A percentile compares a stretch with the other conserved stretches of the same genome.
Conservation (phyloP, 169 alveolate species). For the Eimeria falciformis region DNA sequence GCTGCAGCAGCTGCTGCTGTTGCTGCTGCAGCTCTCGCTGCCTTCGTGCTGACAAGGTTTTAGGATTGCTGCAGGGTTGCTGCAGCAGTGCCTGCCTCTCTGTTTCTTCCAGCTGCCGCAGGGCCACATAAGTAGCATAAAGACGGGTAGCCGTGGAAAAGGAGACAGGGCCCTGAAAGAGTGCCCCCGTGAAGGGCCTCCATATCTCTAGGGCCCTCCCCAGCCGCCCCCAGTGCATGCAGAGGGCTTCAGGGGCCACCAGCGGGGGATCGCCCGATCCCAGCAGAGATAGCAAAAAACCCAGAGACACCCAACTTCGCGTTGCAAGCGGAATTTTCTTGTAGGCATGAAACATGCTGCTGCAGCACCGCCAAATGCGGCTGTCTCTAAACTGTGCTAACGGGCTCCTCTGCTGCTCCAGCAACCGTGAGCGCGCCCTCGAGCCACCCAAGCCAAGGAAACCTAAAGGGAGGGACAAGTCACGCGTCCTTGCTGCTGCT, state of each 20-base stretch:
- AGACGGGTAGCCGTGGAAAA: background rate
- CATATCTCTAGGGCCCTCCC: slow-evolving; percentile 5
- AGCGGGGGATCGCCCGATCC: slow-evolving; percentile 1
- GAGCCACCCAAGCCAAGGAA: background rate
- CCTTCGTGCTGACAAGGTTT: background rate
- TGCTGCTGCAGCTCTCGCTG: slow-evolving; percentile 44
- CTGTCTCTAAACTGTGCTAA: background rate
- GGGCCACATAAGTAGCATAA: background rate
- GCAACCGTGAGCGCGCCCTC: slow-evolving; percentile 10
- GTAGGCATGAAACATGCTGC: background rate
- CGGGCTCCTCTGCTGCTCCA: slow-evolving; percentile 45
- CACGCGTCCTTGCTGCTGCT: background rate
- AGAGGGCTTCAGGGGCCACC: slow-evolving; percentile 11
- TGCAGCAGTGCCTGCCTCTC: slow-evolving; percentile 57
- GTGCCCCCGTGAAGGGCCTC: slow-evolving; percentile 19
- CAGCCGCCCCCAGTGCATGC: slow-evolving; percentile 53
- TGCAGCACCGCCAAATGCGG: background rate
- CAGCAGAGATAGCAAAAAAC: slow-evolving; percentile 14
- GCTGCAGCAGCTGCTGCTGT: slow-evolving; percentile 44
- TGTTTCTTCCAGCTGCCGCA: slow-evolving; percentile 28
- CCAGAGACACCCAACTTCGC: background rate
- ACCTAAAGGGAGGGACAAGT: background rate
- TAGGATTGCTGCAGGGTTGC: slow-evolving; percentile 35
- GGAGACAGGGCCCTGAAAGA: slow-evolving; percentile 17
- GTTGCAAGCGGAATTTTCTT: background rate